These are phyloP conservation scores for Neospora caninum DNA, from an alignment of 169 alveolate species.

Conservation along the genomic window DNA sequence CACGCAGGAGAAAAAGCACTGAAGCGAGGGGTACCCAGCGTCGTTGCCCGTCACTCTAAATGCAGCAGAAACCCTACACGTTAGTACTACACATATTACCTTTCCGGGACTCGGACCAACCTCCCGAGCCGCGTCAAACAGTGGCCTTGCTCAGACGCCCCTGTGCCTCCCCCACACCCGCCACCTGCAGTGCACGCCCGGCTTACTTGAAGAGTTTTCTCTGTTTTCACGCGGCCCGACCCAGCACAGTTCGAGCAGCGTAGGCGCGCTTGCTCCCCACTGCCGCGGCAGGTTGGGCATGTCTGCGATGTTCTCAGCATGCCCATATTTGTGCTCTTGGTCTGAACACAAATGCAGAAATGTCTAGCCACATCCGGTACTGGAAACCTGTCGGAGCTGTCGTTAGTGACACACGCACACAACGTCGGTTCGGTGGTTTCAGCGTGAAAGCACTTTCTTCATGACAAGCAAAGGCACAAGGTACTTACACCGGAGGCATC, in stretches of 20 bases:
- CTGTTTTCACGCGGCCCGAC: not conserved
- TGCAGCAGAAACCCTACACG: no score
- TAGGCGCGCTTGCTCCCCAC: not conserved
- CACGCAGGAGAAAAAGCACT: not conserved
- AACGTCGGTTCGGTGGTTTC: no score
- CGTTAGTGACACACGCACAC: no score
- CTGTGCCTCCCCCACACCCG: no score
- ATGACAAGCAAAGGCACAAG: no score
- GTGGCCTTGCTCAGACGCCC: no score
- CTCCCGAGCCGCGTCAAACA: no score
- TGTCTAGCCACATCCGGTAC: not conserved
- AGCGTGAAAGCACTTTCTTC: no score
- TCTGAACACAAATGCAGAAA: not conserved
- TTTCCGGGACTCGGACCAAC: not conserved
- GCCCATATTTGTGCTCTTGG: not conserved
- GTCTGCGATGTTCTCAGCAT: not conserved
- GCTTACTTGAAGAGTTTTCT: not conserved
- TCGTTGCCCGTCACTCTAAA: not conserved
- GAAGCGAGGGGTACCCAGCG: not conserved
- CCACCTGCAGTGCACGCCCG: not conserved
- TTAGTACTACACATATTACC: not conserved
- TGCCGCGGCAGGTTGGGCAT: not conserved
- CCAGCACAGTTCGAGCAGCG: constrained; percentile 10
- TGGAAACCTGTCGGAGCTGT: not conserved
- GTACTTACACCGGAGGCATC: no score